Conservation (phyloP, 2,329 filamentous ascomycete species). For the Colletotrichum musae region DNA sequence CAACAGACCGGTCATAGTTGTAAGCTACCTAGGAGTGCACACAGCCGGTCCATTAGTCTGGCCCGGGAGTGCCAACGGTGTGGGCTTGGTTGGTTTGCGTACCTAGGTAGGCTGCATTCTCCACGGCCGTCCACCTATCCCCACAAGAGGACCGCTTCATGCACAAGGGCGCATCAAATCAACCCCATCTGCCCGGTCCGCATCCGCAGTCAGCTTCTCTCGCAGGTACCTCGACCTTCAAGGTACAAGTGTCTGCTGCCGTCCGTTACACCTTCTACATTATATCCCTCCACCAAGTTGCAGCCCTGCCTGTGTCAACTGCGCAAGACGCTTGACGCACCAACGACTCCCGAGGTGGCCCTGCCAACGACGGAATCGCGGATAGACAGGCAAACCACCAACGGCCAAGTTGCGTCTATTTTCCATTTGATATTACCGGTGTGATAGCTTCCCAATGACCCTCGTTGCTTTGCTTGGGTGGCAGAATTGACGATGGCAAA, state of each 20-base stretch:
- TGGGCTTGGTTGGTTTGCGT: slow-evolving; percentile 28
- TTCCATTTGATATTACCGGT: slow-evolving; percentile 41
- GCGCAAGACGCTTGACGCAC: slow-evolving; percentile 35
- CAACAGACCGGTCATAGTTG: slow-evolving; percentile 19
- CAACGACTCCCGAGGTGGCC: slow-evolving; percentile 31
- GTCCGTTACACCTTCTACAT: slow-evolving; percentile 27
- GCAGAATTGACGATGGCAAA: slow-evolving; percentile 43
- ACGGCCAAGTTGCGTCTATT: slow-evolving; percentile 38
- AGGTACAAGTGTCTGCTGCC: slow-evolving; percentile 40
- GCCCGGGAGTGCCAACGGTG: slow-evolving; percentile 25
- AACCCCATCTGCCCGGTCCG: slow-evolving; percentile 40
- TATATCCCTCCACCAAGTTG: slow-evolving; percentile 41
- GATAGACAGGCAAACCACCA: slow-evolving; percentile 42
- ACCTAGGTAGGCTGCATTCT: slow-evolving; percentile 29
- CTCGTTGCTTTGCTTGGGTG: slow-evolving; percentile 35
- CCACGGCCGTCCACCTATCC: slow-evolving; percentile 39
- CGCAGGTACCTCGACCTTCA: slow-evolving; percentile 41
- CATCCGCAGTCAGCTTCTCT: slow-evolving; percentile 39
- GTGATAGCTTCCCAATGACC: slow-evolving; percentile 37
- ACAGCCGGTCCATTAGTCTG: slow-evolving; percentile 16
- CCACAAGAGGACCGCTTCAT: slow-evolving; percentile 39
- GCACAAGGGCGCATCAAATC: slow-evolving; percentile 41
- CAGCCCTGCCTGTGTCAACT: slow-evolving; percentile 39
- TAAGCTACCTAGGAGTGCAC: slow-evolving; percentile 10
- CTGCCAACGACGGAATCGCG: slow-evolving; percentile 33